Conservation (phyloP, 495 filamentous ascomycete genomes). For the Zalerion maritima region DNA sequence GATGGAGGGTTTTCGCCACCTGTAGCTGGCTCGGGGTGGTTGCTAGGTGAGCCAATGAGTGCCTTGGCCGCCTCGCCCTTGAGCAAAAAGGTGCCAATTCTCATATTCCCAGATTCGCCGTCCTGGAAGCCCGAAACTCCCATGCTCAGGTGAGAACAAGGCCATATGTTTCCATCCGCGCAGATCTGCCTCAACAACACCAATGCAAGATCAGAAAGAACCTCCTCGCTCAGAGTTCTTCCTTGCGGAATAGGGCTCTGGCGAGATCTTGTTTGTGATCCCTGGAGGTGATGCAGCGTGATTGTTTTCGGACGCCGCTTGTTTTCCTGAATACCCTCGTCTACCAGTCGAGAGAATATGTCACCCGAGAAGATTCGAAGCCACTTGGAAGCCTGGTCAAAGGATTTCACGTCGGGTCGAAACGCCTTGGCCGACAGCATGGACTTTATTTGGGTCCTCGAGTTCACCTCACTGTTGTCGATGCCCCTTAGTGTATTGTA, state of each 20-base stretch:
- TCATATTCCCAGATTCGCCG: slow-evolving; percentile 63
- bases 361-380: slow-evolving; percentile 84
- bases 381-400: slow-evolving; percentile 79
- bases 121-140: slow-evolving; percentile 87
- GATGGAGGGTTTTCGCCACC: slow-evolving; percentile 12
- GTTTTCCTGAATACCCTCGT: slow-evolving; percentile 84
- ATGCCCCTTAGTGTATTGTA: slow-evolving; percentile 76
- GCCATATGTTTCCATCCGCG: slow-evolving; percentile 68
- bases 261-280: slow-evolving; percentile 53
- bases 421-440: slow-evolving; percentile 99
- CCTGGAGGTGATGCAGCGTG: slow-evolving; percentile 64
- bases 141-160: slow-evolving; percentile 70
- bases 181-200: slow-evolving; percentile 61
- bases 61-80: slow-evolving; percentile 60
- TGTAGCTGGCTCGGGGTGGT: slow-evolving; percentile 12
- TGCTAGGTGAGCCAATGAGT: slow-evolving; percentile 11
- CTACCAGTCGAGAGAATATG: slow-evolving; percentile 76
- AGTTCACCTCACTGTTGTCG: slow-evolving; percentile 77
- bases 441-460: slow-evolving; percentile 85
- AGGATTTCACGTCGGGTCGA: slow-evolving; percentile 61
- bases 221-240: slow-evolving; percentile 50
- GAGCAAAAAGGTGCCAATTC: slow-evolving; percentile 72
- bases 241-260: slow-evolving; percentile 66
- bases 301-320: slow-evolving; percentile 74
- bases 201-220: slow-evolving; percentile 66